Evolutionary conservation across 2,329 filamentous ascomycete species (phyloP), one percentile per base, ranked within the genome.

Genomic region (Ceratocystis destructans): DNA sequence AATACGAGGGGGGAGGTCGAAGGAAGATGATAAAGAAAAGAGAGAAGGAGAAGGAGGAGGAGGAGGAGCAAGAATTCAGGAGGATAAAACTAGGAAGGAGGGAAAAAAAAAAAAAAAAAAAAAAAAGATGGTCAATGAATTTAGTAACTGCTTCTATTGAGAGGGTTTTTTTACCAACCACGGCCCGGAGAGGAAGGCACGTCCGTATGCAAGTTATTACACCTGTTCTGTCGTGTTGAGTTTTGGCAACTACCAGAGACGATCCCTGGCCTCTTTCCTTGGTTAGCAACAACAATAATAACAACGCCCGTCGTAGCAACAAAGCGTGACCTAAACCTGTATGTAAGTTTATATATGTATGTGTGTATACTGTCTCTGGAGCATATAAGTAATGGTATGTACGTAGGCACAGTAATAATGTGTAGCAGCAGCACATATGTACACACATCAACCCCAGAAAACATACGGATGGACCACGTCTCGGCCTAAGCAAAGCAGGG

Each of bases 11-110:
- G 20, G 28, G 28, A 37, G 37, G 37, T 64, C 63, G 46, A 67
- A 45, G 45, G 57, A 62, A 66, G 61, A 31, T 50, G 64, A 57
- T 44, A 67, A 64, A 66, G 66, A 66, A 69, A 67, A 22, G 64
- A 64, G 62, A 66, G 65, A 45, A 53, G 53, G 62, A 53, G 69
- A 69, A 69, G 66, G 69, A 65, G n/a, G n/a, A 22, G 66, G 69
- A 53, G 25, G 53, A 67, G 68, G 69, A 70, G 65, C 65, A 66
- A 55, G 63, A 55, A 63, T 31, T 31, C 25, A 62, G n/a, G 44
- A 63, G 57, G 22, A 15, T 37, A 57, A 59, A 41, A 31, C n/a
- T 20, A 59, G 22, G 64, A 57, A 48, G n/a, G 20, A 20, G n/a
- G 61, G 20, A 17, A 55, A 57, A 31, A 17, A 55, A 57, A 22